Conservation (phyloP, 108 stramenopile genomes). For the Cyclotella kingstonii region DNA sequence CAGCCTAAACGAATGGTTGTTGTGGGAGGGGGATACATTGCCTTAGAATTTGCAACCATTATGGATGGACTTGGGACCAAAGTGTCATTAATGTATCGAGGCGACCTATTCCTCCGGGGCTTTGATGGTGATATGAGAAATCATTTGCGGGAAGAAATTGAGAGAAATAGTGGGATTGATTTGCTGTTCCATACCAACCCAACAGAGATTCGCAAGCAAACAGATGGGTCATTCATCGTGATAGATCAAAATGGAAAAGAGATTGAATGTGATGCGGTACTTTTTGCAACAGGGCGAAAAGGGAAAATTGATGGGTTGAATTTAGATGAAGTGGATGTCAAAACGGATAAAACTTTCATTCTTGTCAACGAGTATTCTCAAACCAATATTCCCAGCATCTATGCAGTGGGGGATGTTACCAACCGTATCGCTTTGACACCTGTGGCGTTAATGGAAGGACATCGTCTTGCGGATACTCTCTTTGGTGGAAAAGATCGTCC, state of each 20-base stretch:
- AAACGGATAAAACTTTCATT: conserved; percentile 41
- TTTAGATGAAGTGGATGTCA: conserved; percentile 61
- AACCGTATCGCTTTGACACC: conserved; percentile 89
- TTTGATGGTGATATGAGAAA: conserved; percentile 78
- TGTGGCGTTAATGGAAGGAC: conserved; percentile 77
- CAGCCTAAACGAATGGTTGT: conserved; percentile 82
- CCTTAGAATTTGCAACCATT: conserved; percentile 86
- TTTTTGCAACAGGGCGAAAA: conserved; percentile 75
- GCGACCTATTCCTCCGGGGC: conserved; percentile 58
- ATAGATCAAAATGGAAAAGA: conserved; percentile 51
- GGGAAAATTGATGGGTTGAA: conserved; percentile 66
- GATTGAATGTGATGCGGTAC: conserved; percentile 66
- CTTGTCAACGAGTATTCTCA: conserved; percentile 62
- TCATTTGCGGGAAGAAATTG: conserved; percentile 69
- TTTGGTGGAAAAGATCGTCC: conserved; percentile 79
- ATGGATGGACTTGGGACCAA: conserved; percentile 86
- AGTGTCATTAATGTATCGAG: conserved; percentile 79
- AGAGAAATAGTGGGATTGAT: conserved; percentile 50
- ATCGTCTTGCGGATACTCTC: conserved; percentile 66
- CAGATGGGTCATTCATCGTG: conserved; percentile 53
- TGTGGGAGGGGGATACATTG: conserved; percentile 93
- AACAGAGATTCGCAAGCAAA: conserved; percentile 53
- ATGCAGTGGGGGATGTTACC: conserved; percentile 83
- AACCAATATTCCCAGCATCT: conserved; percentile 59
- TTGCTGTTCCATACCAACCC: conserved; percentile 69